phyloP scores from a whole-genome alignment of 1,139 yeast genomes.

The Suhomyces panamericanus region DNA sequence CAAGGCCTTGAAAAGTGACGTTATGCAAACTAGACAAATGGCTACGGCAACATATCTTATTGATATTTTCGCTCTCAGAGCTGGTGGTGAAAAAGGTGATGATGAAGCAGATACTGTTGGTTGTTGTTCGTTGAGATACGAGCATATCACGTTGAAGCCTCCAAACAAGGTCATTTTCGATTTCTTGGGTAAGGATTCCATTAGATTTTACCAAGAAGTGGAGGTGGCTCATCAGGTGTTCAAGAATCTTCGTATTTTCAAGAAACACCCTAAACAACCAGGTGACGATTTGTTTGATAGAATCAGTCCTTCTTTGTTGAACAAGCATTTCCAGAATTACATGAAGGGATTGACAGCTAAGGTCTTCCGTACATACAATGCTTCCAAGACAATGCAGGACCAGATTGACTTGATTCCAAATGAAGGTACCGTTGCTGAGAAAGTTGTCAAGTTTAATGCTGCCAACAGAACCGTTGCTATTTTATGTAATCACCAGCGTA shows the following conservation, averaged over 20 bases:
- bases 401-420: constrained; percentile 80
- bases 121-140: constrained; percentile 89
- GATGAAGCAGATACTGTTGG: constrained; percentile 99
- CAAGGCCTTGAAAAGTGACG: constrained; percentile 64
- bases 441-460: constrained; percentile 84
- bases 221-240: constrained; percentile 88
- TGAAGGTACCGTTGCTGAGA: constrained; percentile 85
- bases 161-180: constrained; percentile 90
- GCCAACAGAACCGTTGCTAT: constrained; percentile 96
- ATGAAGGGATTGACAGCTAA: constrained; percentile 95
- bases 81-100: constrained; percentile 96
- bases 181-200: constrained; percentile 94
- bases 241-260: constrained; percentile 82
- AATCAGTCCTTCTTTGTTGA: constrained; percentile 76
- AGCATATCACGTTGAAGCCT: constrained; percentile 82
- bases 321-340: constrained; percentile 83
- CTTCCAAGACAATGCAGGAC: constrained; percentile 95
- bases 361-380: constrained; percentile 96
- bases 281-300: constrained; percentile 94
- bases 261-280: constrained; percentile 81
- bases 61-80: constrained; percentile 94
- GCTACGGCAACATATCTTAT: constrained; percentile 93
- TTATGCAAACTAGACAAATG: constrained; percentile 86
- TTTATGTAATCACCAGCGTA: constrained; percentile 94
- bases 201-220: constrained; percentile 88